Base-by-base conservation (phyloP, 495 filamentous ascomycete genomes). In the Neurospora sp. region DNA sequence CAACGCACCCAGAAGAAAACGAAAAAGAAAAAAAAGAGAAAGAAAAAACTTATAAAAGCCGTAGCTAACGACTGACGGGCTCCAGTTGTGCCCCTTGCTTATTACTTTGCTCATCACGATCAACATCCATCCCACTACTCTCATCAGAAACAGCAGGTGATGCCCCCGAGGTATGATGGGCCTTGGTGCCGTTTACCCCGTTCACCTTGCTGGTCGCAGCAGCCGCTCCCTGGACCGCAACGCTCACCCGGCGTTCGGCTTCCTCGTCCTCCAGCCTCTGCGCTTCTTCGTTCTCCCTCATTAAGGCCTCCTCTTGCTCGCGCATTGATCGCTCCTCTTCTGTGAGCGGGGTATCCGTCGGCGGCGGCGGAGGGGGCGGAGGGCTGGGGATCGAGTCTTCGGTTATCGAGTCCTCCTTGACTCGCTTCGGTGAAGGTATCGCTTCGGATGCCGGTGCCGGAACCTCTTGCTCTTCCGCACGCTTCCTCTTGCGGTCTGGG, bases 401-500 rank as follows among this genome's bases (percentile, higher is more conserved):
- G 54, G 23, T 66, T 73, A 3, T 78, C 79, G 6, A 70, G 12
- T 85, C 82, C 39, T 87, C 85, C 72, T 86, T 88, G 20, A 86
- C 74, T 3, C 86, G 83, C 76, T 88, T 88, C 39, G 82, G 70
- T 1, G 82, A 84, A 9, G 82, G 84, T 1, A 81, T 81, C 74
- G 14, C 5, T 66, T 86, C 87, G 38, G 85, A 83, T 6, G 82
- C 77, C 1, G 81, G 81, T 18, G 73, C 81, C 14, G 74, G 77
- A 10, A 72, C 77, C 1, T 80, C 79, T 6, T 76, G 76, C 23
- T 82, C 81, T n/a, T 85, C 77, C 31, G 86, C 84, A 41, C 89
- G 84, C 81, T 92, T 92, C 18, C 92, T 88, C 81, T 94, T 94
- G 31, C 88, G 82, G 38, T 85, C 83, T 73, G 76, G 46, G 35